These are phyloP conservation scores for Plasmopara viticola DNA, from an alignment of 352 stramenopile genomes.

Conservation along the genomic window DNA sequence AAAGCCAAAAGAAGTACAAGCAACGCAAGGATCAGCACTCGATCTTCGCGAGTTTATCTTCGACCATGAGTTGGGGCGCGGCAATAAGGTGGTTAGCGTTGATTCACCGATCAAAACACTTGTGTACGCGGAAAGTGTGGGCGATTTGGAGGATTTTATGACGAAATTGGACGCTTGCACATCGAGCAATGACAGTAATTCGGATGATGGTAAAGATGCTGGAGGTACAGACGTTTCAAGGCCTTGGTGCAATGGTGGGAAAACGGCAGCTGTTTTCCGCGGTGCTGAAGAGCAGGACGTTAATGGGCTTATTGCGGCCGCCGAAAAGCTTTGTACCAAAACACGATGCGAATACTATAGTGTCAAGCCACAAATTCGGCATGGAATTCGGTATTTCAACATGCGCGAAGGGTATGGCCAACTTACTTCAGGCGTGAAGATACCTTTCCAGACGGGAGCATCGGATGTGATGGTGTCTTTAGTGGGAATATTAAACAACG, in stretches of 20 bases:
- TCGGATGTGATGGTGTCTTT: slow-evolving; percentile 48
- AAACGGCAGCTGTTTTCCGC: slow-evolving; percentile 29
- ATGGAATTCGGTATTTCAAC: slow-evolving; percentile 45
- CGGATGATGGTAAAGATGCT: background rate
- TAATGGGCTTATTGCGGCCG: slow-evolving; percentile 28
- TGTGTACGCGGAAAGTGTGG: slow-evolving; percentile 44
- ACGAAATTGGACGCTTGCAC: slow-evolving; percentile 29
- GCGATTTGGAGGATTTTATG: slow-evolving; percentile 38
- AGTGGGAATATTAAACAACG: slow-evolving; percentile 49
- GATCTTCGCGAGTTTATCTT: slow-evolving; percentile 54
- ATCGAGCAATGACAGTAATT: slow-evolving; percentile 6
- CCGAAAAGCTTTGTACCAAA: slow-evolving; percentile 33
- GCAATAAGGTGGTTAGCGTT: slow-evolving; percentile 52
- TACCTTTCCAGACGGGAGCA: slow-evolving; percentile 42
- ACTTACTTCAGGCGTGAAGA: slow-evolving; percentile 12
- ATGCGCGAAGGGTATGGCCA: slow-evolving; percentile 57
- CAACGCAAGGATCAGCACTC: slow-evolving; percentile 39
- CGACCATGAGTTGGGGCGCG: slow-evolving; percentile 48
- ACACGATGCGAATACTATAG: slow-evolving; percentile 49
- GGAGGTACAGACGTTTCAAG: too few species aligned
- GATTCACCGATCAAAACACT: slow-evolving; percentile 40
- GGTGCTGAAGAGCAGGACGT: slow-evolving; percentile 44
- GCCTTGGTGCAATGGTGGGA: too few species aligned
- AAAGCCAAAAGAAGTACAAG: slow-evolving; percentile 32
- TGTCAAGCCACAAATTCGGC: slow-evolving; percentile 18